Percentiles rank a stretch among this genome's conserved stretches.
Conservation (phyloP, 1,284 basidiomycete genomes). For the Trichosporon sp. region DNA sequence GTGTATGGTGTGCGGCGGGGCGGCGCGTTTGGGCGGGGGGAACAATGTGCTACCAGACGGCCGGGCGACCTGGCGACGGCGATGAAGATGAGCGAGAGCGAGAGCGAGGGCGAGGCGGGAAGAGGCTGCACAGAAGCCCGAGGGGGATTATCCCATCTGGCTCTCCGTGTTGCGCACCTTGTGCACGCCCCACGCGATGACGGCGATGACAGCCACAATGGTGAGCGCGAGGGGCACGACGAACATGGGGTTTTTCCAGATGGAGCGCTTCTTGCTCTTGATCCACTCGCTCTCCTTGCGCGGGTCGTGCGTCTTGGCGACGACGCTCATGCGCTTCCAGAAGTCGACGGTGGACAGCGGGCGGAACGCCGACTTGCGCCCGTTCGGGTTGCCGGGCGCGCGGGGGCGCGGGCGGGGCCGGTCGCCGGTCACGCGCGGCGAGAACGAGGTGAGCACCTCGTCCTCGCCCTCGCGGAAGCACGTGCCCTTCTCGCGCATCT, state of each 20-base stretch:
- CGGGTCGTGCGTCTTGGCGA: background rate
- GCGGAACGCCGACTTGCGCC: slow-evolving; percentile 18
- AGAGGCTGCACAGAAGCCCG: background rate
- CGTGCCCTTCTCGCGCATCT: slow-evolving; percentile 40
- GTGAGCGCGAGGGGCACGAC: slow-evolving; percentile 15
- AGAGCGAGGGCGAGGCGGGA: background rate
- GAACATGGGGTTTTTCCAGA: slow-evolving; percentile 21
- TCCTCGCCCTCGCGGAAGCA: slow-evolving; percentile 43
- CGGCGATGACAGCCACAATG: slow-evolving; percentile 9
- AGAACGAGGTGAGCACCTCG: slow-evolving; percentile 37
- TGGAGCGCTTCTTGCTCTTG: slow-evolving; percentile 5
- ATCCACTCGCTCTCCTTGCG: slow-evolving; percentile 13
- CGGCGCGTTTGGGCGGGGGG: no score
- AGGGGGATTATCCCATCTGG: background rate
- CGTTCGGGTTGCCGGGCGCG: slow-evolving; percentile 12
- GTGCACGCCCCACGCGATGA: slow-evolving; percentile 11
- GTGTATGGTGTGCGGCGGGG: no score
- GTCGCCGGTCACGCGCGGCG: slow-evolving; percentile 14
- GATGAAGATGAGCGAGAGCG: background rate
- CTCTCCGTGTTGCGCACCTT: slow-evolving; percentile 1
- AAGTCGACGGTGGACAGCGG: slow-evolving; percentile 34
- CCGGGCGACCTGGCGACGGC: no score
- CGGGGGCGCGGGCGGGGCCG: slow-evolving; percentile 14
- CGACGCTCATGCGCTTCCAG: slow-evolving; percentile 38
- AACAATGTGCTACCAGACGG: no score